phyloP scores from a whole-genome alignment of 306 rosid genomes.

The Begonia masoniana region DNA sequence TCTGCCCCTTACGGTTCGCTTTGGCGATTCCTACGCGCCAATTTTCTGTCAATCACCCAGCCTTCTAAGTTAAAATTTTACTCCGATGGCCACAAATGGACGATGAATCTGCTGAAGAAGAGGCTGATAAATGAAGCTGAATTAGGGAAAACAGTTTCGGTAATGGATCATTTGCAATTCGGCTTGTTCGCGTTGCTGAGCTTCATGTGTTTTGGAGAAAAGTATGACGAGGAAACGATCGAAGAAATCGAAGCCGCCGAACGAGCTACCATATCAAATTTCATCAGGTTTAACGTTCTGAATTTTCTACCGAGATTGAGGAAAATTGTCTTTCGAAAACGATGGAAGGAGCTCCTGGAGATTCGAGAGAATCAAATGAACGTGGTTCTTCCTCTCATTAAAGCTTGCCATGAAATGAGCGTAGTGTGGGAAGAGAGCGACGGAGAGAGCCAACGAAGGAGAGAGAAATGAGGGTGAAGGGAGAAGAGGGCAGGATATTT shows the following conservation, averaged over 20 bases:
- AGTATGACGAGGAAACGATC: constrained; percentile 11
- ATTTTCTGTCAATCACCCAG: constrained; percentile 22
- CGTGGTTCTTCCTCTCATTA: constrained; percentile 27
- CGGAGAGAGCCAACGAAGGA: too few species aligned
- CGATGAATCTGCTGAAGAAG: constrained; percentile 9
- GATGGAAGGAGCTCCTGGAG: constrained; percentile 24
- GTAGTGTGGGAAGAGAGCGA: too few species aligned
- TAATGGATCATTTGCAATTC: constrained; percentile 18
- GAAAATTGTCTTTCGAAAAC: constrained; percentile 23
- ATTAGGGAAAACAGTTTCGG: constrained; percentile 6
- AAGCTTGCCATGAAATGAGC: constrained; percentile 24
- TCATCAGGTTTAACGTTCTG: constrained; percentile 27
- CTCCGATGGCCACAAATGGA: constrained; percentile 25
- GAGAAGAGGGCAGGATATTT: too few species aligned
- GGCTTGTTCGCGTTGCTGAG: constrained; percentile 19
- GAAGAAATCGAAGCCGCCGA: constrained; percentile 14
- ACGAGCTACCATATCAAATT: constrained; percentile 12
- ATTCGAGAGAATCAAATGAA: constrained; percentile 19
- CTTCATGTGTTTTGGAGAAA: constrained; percentile 30
- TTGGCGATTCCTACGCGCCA: constrained; percentile 37
- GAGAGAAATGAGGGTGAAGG: too few species aligned
- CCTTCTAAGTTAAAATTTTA: constrained; percentile 22
- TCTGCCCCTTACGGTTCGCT: constrained; percentile 26
- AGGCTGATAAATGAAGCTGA: constrained; percentile 6
- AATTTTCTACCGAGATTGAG: constrained; percentile 27